Evolutionary conservation across 805 yeast species (phyloP), one percentile per base, ranked within the genome.

Genomic region (Osmozyma mogii): DNA sequence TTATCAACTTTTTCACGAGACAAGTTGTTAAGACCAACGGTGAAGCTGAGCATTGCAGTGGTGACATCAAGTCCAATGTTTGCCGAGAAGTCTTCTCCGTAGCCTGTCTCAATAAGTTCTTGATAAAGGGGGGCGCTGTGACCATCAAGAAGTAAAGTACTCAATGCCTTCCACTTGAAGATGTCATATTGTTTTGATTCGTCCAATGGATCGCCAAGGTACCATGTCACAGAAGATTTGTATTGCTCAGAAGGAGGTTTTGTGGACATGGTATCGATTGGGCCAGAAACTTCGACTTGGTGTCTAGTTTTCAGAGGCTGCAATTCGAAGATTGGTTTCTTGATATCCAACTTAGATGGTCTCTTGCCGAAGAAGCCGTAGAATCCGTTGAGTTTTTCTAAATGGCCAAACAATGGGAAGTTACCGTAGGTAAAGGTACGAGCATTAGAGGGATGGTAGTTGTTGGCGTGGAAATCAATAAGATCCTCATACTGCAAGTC

Each of bases 401-500:
- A 60, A 34, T 83, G 84, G 11, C 66, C 70, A 0, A 50, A 54
- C 35, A 88, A 56, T 0, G 88, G 75, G 27, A 85, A 65, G 30
- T 77, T 70, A 22, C 98, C 97, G 50, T 92, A 92, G 0, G 96
- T 81, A 54, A 78, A 87, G 0, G 95, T 81, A 44, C 67, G 74
- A 2, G 94, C 74, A 52, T 89, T 92, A 2, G 94, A 79, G 2
- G 98, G 96, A 50, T 88, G 96, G 52, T 92, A 92, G 44, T 80
- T 72, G 2, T 56, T 49, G 5, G 64, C 52, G 47, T 92, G 97
- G 61, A 84, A 92, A 14, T 78, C 77, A 4, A 80, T 61, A 34
- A 92, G 64, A 36, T 84, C 94, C 40, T 78, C 76, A 50, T 89
- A 82, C 6, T 68, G 60, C 36, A 89, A 60, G 37, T 75, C 68